Conservation (phyloP, 2,329 filamentous ascomycete genomes). For the Talaromyces verruculosus region DNA sequence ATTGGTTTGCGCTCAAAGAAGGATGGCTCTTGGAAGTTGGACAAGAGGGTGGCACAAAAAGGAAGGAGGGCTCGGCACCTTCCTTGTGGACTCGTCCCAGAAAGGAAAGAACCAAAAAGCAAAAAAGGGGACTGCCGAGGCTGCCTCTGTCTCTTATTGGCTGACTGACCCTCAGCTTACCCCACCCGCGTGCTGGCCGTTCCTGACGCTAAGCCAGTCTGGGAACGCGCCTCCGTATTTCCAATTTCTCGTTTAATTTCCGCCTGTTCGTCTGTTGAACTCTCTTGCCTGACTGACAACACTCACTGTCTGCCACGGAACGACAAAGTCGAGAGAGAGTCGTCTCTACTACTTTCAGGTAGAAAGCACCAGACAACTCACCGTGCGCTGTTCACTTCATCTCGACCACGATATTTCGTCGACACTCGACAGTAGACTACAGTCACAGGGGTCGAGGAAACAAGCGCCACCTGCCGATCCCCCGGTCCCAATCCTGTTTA, state of each 20-base stretch:
- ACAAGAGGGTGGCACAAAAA: background rate
- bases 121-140: background rate
- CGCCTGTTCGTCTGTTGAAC: background rate
- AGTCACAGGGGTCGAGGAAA: background rate
- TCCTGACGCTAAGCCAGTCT: constrained; percentile 16
- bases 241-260: constrained; percentile 14
- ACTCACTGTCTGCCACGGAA: background rate
- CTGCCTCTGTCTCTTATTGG: background rate
- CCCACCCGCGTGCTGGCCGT: constrained; percentile 13
- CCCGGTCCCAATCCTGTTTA: constrained; percentile 1
- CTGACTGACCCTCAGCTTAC: background rate
- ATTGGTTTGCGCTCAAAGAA: background rate
- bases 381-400: background rate
- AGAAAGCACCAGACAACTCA: background rate
- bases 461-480: constrained; percentile 20
- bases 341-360: background rate
- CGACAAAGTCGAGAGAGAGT: no score
- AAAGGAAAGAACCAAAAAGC: background rate
- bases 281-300: background rate
- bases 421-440: background rate
- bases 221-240: background rate
- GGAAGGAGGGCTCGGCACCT: constrained; percentile 9
- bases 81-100: background rate
- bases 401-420: background rate
- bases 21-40: no score